Evolutionary conservation across 1,284 basidiomycete species (phyloP).

Genomic region (Ceratobasidium sp.): DNA sequence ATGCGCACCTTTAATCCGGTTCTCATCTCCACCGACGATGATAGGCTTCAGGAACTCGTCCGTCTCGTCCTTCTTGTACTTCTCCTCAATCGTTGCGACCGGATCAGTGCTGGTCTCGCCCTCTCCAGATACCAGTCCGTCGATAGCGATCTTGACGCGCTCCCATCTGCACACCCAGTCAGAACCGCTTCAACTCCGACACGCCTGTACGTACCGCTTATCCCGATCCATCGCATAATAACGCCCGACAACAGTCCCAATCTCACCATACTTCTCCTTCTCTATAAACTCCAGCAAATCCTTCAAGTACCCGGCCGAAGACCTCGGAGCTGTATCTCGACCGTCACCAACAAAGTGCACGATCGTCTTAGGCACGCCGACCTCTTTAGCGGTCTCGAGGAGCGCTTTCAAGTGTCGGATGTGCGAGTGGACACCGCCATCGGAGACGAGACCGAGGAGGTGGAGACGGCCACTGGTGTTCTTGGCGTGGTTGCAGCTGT

Average conservation of each 20-base stretch:
- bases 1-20: slow-evolving; percentile 77
- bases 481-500: slow-evolving; percentile 79
- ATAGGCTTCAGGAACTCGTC: slow-evolving; percentile 96
- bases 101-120: slow-evolving; percentile 72
- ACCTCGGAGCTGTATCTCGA: slow-evolving; percentile 88
- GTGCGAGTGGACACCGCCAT: slow-evolving; percentile 95
- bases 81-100: slow-evolving; percentile 73
- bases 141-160: slow-evolving; percentile 85
- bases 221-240: slow-evolving; percentile 98
- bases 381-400: slow-evolving; percentile 86
- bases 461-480: slow-evolving; percentile 83
- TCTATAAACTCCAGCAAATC: slow-evolving; percentile 81
- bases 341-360: slow-evolving; percentile 92
- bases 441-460: slow-evolving; percentile 86
- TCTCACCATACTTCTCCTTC: slow-evolving; percentile 65
- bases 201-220: slow-evolving; percentile 64
- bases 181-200: neutral
- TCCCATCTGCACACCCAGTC: slow-evolving; percentile 67
- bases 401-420: slow-evolving; percentile 87
- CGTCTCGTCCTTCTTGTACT: slow-evolving; percentile 83
- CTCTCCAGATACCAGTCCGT: slow-evolving; percentile 79
- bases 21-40: slow-evolving; percentile 80
- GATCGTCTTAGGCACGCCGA: slow-evolving; percentile 83
- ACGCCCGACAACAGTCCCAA: slow-evolving; percentile 84
- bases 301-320: slow-evolving; percentile 75